Conservation (phyloP, 1,139 yeast genomes). For the Zygosaccharomyces sapae region DNA sequence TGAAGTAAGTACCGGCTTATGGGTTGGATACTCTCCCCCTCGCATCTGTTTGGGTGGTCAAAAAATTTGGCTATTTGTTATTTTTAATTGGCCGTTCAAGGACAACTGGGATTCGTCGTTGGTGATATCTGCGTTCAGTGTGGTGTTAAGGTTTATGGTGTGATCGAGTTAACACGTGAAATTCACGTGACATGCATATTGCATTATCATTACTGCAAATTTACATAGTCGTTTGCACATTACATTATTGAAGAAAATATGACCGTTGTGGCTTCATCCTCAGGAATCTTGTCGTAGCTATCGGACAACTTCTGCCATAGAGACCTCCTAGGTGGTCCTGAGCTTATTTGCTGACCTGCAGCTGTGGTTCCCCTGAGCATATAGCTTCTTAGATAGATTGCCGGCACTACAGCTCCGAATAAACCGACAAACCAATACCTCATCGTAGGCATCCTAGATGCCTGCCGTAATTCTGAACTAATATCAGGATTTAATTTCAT, state of each 20-base stretch:
- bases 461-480: conserved; percentile 28
- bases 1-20: background rate
- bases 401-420: conserved; percentile 31
- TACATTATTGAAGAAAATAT: conserved; percentile 31
- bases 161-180: background rate
- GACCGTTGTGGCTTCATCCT: conserved; percentile 25
- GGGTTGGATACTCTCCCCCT: background rate
- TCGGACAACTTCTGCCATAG: background rate
- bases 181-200: no score
- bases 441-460: conserved; percentile 27
- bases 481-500: conserved; percentile 29
- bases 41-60: background rate
- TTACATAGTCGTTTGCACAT: no score
- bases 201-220: no score
- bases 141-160: background rate
- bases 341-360: conserved; percentile 3
- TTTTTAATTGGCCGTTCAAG: background rate
- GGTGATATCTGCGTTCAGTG: background rate
- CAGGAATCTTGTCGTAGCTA: conserved; percentile 12
- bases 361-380: conserved; percentile 3
- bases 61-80: background rate
- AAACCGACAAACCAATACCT: conserved; percentile 26
- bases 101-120: no score
- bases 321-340: conserved; percentile 1
- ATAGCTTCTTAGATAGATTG: conserved; percentile 23